A percentile compares a stretch with the other conserved stretches of the same genome.
phyloP scores from a whole-genome alignment of 106 monocot genomes.

The Vanilla planifolia region DNA sequence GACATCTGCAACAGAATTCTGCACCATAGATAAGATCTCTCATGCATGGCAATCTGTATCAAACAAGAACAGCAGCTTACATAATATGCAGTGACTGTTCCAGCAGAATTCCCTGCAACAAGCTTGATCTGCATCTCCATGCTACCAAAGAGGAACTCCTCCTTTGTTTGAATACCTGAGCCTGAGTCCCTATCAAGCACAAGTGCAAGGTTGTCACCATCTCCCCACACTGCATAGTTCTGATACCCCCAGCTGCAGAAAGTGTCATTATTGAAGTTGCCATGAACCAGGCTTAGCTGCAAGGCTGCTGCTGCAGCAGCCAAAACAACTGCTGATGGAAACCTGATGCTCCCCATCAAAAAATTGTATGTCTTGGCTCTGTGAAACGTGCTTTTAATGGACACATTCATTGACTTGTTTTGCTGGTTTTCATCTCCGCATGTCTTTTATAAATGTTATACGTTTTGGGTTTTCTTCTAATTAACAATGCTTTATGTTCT shows the following conservation, averaged over 20 bases:
- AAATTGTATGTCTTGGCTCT: too few relatives aligned
- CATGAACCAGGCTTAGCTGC: background rate
- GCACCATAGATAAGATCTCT: too few relatives aligned
- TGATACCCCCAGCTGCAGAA: conserved; percentile 36
- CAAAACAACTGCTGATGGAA: too few relatives aligned
- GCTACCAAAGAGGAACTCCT: conserved; percentile 20
- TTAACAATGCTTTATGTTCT: too few relatives aligned
- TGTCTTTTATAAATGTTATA: too few relatives aligned
- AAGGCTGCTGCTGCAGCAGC: too few relatives aligned
- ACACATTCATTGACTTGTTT: too few relatives aligned
- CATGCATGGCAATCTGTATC: background rate
- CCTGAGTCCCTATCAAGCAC: conserved; percentile 27
- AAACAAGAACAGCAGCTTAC: background rate
- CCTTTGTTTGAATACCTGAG: conserved; percentile 20
- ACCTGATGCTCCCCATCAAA: too few relatives aligned
- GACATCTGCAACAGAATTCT: conserved; percentile 29
- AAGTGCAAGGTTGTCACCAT: conserved; percentile 30
- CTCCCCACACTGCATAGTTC: conserved; percentile 28
- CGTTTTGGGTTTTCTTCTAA: too few relatives aligned
- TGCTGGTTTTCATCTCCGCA: too few relatives aligned
- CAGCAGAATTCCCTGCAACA: conserved; percentile 31
- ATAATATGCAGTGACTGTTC: conserved; percentile 27
- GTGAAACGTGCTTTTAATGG: too few relatives aligned
- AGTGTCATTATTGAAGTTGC: conserved; percentile 26
- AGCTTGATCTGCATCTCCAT: conserved; percentile 29